Base-by-base conservation (phyloP, 306 rosid species). In the Vicia faba region DNA sequence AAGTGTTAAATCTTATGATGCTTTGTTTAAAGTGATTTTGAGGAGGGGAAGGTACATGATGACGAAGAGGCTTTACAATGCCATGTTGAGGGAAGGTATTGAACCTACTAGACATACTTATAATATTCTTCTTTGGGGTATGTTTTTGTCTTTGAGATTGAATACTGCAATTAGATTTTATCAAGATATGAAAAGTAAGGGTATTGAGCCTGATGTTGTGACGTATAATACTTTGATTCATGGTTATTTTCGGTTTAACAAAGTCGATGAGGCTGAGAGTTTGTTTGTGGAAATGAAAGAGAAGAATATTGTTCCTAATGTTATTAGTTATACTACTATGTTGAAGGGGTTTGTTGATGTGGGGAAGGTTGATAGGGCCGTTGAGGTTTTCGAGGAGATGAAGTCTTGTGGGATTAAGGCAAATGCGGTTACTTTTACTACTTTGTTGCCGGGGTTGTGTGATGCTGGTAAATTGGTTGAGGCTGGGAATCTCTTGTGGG, bases 221-320 rank as follows among this genome's bases (percentile, higher is more conserved):
- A 88, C 97, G 0, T 89, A 89, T 65, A 93, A 93, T 65, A 86
- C 95, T 15, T 75, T 89, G 91, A 89, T 93, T 51, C 78, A 88
- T 57, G 98, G 98, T 10, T 93, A 65, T 64, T 63, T 75, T 83
- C 84, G 98, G 73, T 88, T 89, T 70, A 86, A 83, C 81, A 79
- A 77, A 76, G 81, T 88, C 58, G 95, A 93, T 54, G 96, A 89
- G 80, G 96, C 96, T 0, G 96, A 89, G 74, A 75, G 72, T 19
- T 73, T 86, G 75, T 93, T 89, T 84, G 81, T 64, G 2, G 97
- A 89, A 81, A 83, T 89, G 97, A 89, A 89, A 78, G 97, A 83
- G 60, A 77, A 71, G 70, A 83, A 88, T 43, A 16, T 89, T 8
- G 76, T 40, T 3, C 97, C 96, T 0, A 86, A 86, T 3, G 98